Conservation (phyloP, 805 yeast species). For the Yarrowia sp. region DNA sequence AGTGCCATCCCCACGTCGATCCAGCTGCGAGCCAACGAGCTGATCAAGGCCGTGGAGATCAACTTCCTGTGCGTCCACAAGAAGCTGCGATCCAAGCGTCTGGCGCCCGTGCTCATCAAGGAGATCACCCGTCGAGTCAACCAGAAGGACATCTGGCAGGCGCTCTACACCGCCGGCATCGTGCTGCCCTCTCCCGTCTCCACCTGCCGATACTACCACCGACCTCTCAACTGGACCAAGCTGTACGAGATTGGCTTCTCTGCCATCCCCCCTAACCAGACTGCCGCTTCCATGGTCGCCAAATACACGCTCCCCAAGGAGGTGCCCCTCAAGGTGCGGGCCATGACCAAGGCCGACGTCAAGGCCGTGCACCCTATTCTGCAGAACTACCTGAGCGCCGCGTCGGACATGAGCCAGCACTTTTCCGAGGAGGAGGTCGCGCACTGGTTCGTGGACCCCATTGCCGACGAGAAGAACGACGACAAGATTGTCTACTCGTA, state of each 20-base stretch:
- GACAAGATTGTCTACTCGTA: slow-evolving; percentile 64
- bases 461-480: slow-evolving; percentile 47
- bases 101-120: slow-evolving; percentile 90
- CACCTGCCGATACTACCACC: slow-evolving; percentile 85
- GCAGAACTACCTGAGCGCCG: slow-evolving; percentile 53
- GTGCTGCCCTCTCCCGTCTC: slow-evolving; percentile 90
- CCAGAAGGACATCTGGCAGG: slow-evolving; percentile 85
- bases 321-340: slow-evolving; percentile 53
- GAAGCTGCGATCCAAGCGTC: slow-evolving; percentile 85
- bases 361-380: slow-evolving; percentile 62
- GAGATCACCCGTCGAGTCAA: slow-evolving; percentile 94
- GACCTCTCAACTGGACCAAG: slow-evolving; percentile 90
- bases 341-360: slow-evolving; percentile 57
- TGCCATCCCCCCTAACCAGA: slow-evolving; percentile 66
- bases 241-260: slow-evolving; percentile 88
- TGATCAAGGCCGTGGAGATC: slow-evolving; percentile 65
- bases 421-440: slow-evolving; percentile 65
- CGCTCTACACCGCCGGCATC: slow-evolving; percentile 89
- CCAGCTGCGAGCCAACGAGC: slow-evolving; percentile 52
- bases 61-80: slow-evolving; percentile 94
- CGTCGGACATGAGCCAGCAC: slow-evolving; percentile 70
- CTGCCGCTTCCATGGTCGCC: slow-evolving; percentile 66
- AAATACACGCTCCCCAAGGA: slow-evolving; percentile 54
- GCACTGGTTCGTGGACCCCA: slow-evolving; percentile 68
- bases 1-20: slow-evolving; percentile 81